Evolutionary conservation across 179 eudicot genomes (phyloP), one percentile per base, ranked within the genome.

Genomic region (Camellia oleifera): DNA sequence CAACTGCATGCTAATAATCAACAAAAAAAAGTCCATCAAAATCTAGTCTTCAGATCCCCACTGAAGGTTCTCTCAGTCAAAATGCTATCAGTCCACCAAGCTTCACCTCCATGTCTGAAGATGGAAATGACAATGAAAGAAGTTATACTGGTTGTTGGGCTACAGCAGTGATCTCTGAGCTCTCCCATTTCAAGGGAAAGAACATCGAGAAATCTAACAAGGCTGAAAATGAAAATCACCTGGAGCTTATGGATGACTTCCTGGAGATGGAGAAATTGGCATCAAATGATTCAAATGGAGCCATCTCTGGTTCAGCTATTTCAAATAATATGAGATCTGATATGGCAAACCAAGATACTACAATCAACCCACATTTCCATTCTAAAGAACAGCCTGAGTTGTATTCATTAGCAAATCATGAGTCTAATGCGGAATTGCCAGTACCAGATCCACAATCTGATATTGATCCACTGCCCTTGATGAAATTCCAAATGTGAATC

Each of bases 241-340:
- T 93, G 77, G 98, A 89, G 82, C 98, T 95, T 8, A 95, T 95
- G 99, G 97, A 95, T 81, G 99, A 95, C 85, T 95, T 95, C 76
- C 77, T 93, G 81, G 99, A 95, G 86, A 95, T 95, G 99, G 99
- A 95, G 86, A 95, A 92, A 83, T 86, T 95, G 81, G 98, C 99
- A 58, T 82, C 97, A 63, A 83, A 32, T 32, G 40, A 32, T 32
- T 32, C 2, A 32, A 32, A 85, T 83, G 87, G 83, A 79, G 57
- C 80, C 52, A 67, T 73, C 74, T 81, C 83, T 26, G 61, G 61
- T 79, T 42, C 80, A 9, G 86, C 78, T 77, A 62, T 74, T 72
- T 66, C 83, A 70, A 76, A 78, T 17, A 81, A 53, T 60, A 73
- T 70, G 63, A 74, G 18, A 78, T 66, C 83, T 78, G 87, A 79